phyloP scores from a whole-genome alignment of 441 rosid species.

The Theobroma grandiflorum region DNA sequence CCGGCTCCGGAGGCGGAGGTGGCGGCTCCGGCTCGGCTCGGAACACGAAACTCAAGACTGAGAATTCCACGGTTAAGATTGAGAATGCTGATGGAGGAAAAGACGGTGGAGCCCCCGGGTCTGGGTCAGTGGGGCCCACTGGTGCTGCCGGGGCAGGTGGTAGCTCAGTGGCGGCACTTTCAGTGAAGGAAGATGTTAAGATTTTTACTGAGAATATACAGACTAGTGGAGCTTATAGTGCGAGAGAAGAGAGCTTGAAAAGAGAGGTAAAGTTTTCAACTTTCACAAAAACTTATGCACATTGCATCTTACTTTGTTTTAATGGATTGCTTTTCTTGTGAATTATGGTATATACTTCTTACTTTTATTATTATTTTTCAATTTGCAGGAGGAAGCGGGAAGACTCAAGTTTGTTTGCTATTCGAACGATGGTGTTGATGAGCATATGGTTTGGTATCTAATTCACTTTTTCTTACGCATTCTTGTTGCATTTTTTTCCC shows the following conservation, averaged over 20 bases:
- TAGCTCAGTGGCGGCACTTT: conserved; percentile 55
- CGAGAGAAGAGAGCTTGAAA: conserved; percentile 92
- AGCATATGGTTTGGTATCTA: conserved; percentile 97
- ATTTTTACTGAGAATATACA: conserved; percentile 91
- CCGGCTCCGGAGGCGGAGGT: conserved; percentile 43
- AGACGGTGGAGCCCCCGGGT: conserved; percentile 55
- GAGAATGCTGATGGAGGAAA: conserved; percentile 78
- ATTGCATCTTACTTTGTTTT: background rate
- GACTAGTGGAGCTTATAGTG: conserved; percentile 97
- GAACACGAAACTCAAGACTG: conserved; percentile 81
- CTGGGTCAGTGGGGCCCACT: conserved; percentile 47
- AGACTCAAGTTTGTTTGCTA: conserved; percentile 81
- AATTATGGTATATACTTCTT: background rate
- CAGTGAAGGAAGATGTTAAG: conserved; percentile 78
- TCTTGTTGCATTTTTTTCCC: conserved; percentile 16
- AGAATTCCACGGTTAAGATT: conserved; percentile 68
- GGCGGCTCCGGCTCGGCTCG: conserved; percentile 53
- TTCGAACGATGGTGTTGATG: conserved; percentile 86
- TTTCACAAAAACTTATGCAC: background rate
- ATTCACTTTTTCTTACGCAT: conserved; percentile 33
- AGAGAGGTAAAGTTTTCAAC: conserved; percentile 62
- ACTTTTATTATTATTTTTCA: conserved; percentile 22
- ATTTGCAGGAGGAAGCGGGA: conserved; percentile 90
- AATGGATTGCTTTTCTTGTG: background rate
- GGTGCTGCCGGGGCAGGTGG: conserved; percentile 45